A percentile compares a stretch with the other conserved stretches of the same genome.
Evolutionary conservation across 495 filamentous ascomycete genomes (phyloP).

Genomic region (Neurospora pannonica): DNA sequence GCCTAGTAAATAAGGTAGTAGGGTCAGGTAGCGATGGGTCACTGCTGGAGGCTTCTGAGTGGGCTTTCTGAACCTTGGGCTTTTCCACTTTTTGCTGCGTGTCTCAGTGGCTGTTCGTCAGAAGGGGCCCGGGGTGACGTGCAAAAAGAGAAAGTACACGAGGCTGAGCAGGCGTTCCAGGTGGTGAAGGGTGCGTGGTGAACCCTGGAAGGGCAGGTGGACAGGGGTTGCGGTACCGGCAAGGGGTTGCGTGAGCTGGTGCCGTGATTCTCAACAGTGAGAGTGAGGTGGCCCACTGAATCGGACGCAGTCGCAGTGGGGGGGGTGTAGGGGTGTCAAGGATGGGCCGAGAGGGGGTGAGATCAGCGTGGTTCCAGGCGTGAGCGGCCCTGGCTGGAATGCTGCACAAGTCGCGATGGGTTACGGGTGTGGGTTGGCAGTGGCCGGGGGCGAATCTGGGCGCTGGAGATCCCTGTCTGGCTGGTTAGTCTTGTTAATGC

Average conservation of each 20-base stretch:
- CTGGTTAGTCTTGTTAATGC: background rate
- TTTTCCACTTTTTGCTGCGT: conserved; percentile 15
- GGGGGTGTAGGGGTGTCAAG: conserved; percentile 1
- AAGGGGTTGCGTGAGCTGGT: background rate
- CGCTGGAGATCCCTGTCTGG: background rate
- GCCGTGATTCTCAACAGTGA: background rate
- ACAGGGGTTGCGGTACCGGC: background rate
- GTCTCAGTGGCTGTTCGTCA: conserved; percentile 23
- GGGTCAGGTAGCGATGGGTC: conserved; percentile 8
- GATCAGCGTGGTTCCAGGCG: conserved; percentile 21
- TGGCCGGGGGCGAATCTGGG: background rate
- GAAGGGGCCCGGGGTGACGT: conserved; percentile 17
- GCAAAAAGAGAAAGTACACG: conserved; percentile 16
- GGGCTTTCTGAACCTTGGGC: conserved; percentile 12
- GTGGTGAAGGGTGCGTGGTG: conserved; percentile 13
- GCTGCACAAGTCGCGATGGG: conserved; percentile 4
- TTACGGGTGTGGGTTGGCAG: conserved; percentile 7
- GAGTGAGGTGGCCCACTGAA: conserved; percentile 17
- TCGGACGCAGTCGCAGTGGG: conserved; percentile 19
- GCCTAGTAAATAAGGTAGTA: background rate
- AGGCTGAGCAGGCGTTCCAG: conserved; percentile 27
- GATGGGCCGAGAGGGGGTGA: conserved; percentile 1
- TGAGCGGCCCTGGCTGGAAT: conserved; percentile 16
- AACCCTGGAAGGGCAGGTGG: conserved; percentile 3
- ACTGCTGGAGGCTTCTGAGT: conserved; percentile 12